A percentile compares a stretch with the other conserved stretches of the same genome.
Evolutionary conservation across 805 yeast species (phyloP).

Genomic region (Zygoascus flipseniorum): DNA sequence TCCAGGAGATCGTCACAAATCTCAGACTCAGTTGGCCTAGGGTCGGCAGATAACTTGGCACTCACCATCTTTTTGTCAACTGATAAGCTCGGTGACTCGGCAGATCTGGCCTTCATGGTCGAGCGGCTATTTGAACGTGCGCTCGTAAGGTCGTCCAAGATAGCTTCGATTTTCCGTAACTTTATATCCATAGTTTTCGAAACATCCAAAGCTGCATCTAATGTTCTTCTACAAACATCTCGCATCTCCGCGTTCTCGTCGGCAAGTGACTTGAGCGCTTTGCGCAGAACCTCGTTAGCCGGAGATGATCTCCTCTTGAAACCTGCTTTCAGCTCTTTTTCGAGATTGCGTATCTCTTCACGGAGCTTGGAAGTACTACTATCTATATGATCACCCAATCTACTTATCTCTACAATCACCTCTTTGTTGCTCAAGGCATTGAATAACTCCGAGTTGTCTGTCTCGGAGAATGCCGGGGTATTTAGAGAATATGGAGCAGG

Average conservation of each 20-base stretch:
- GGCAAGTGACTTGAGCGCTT: neutral
- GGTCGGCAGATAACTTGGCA: no score
- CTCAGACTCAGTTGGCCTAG: no score
- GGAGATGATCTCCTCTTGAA: neutral
- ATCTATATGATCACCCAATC: neutral
- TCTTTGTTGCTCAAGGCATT: neutral
- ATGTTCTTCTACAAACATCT: neutral
- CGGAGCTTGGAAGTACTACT: neutral
- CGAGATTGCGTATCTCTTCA: neutral
- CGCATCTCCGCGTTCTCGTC: neutral
- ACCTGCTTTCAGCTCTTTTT: neutral
- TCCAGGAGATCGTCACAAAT: no score
- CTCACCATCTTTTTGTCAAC: no score
- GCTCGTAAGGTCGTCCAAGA: neutral
- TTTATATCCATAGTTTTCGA: neutral
- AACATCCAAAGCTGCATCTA: neutral
- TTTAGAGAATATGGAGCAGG: neutral
- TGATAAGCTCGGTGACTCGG: no score
- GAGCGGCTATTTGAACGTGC: no score
- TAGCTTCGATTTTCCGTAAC: neutral
- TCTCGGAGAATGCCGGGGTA: neutral
- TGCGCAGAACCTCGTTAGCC: neutral
- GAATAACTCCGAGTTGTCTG: neutral
- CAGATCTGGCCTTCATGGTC: no score
- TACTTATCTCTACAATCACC: neutral